Conservation (phyloP, 805 yeast species). For the Wickerhamiella azymoides region DNA sequence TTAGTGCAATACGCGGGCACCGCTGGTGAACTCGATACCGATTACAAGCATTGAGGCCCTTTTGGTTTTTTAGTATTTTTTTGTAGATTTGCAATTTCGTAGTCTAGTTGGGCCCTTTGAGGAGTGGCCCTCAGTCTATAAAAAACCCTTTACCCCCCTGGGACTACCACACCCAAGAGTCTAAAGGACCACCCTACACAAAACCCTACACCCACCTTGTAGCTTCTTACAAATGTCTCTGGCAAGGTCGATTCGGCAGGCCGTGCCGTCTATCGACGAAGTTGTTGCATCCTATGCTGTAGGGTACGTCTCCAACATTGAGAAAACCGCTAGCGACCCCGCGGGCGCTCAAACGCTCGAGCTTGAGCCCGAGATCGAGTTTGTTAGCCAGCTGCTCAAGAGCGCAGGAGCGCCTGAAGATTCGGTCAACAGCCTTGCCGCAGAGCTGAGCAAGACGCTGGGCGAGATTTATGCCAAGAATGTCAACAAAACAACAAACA, state of each 20-base stretch:
- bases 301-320: conserved; percentile 73
- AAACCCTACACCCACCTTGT: no score
- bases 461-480: conserved; percentile 37
- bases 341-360: conserved; percentile 64
- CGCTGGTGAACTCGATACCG: conserved; percentile 22
- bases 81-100: no score
- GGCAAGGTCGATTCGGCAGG: conserved; percentile 48
- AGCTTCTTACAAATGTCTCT: conserved; percentile 3
- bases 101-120: no score
- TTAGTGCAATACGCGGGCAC: conserved; percentile 23
- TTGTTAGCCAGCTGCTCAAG: conserved; percentile 47
- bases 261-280: conserved; percentile 75
- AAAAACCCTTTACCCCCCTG: no score
- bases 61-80: not conserved
- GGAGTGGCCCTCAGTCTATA: no score
- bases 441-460: conserved; percentile 33
- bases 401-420: conserved; percentile 71
- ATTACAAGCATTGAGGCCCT: conserved; percentile 17
- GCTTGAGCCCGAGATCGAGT: conserved; percentile 51
- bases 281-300: conserved; percentile 82
- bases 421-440: conserved; percentile 43
- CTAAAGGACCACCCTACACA: no score
- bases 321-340: conserved; percentile 65
- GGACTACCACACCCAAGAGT: no score
- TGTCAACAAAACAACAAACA: conserved; percentile 31